Conservation (phyloP, 2,329 filamentous ascomycete species). For the Fusarium ramigenum region DNA sequence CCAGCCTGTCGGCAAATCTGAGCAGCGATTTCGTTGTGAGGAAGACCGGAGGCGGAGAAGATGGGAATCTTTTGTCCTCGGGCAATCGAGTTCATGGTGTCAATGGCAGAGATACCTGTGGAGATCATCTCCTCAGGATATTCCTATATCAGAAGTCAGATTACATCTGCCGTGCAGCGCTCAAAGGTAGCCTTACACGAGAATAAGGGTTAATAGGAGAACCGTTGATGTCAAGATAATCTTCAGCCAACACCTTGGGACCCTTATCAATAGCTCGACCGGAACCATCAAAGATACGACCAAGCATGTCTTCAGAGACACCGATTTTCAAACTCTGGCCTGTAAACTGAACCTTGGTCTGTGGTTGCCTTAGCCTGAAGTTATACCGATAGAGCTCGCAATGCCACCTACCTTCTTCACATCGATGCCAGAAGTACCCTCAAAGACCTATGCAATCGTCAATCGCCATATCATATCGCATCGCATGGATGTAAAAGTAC, state of each 20-base stretch:
- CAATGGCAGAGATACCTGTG: constrained; percentile 98
- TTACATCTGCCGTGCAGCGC: not conserved
- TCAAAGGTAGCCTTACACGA: constrained; percentile 67
- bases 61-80: constrained; percentile 99
- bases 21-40: constrained; percentile 99
- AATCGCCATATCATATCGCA: constrained; percentile 31
- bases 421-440: constrained; percentile 96
- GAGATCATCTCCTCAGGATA: constrained; percentile 99
- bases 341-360: constrained; percentile 98
- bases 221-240: constrained; percentile 99
- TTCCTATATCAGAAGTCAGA: constrained; percentile 64
- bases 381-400: constrained; percentile 3
- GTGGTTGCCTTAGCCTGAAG: constrained; percentile 42
- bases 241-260: constrained; percentile 96
- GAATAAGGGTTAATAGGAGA: constrained; percentile 98
- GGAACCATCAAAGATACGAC: constrained; percentile 98
- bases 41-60: constrained; percentile 97
- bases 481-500: constrained; percentile 58
- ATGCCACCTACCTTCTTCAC: constrained; percentile 85
- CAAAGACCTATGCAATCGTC: constrained; percentile 77
- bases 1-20: constrained; percentile 98
- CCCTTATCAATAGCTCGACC: constrained; percentile 99
- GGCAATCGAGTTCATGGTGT: constrained; percentile 98
- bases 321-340: constrained; percentile 98
- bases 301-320: constrained; percentile 99